phyloP scores from a whole-genome alignment of 2,329 filamentous ascomycete genomes.

The Rugonectria rugulosa region DNA sequence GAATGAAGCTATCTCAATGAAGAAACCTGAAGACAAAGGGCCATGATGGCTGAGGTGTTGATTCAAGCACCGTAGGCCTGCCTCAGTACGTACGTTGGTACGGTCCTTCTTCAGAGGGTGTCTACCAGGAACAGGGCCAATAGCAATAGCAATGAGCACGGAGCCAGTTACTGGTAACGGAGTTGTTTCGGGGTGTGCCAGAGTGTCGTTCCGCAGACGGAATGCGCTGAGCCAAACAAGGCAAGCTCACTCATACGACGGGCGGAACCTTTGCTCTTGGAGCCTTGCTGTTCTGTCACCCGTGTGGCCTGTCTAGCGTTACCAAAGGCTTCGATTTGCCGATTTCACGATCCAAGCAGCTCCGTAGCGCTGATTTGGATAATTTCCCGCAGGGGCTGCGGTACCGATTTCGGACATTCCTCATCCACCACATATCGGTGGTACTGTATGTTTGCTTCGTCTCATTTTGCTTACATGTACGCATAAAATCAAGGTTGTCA shows the following conservation, averaged over 20 bases:
- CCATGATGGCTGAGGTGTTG: not conserved
- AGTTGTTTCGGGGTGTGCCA: conserved; percentile 25
- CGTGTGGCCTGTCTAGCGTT: conserved; percentile 4
- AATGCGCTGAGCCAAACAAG: conserved; percentile 23
- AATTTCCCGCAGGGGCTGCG: conserved; percentile 2
- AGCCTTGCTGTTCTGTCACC: conserved; percentile 2
- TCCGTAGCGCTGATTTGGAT: conserved; percentile 2
- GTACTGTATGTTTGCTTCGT: too few relatives aligned
- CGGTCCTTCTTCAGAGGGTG: too few relatives aligned
- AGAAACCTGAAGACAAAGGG: too few relatives aligned
- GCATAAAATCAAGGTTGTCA: not conserved
- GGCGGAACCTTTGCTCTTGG: conserved; percentile 12
- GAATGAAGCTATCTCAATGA: too few relatives aligned
- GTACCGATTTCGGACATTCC: not conserved
- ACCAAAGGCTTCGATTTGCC: conserved; percentile 7
- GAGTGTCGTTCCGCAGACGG: conserved; percentile 21
- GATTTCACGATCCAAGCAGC: conserved; percentile 14
- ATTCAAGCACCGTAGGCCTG: too few relatives aligned
- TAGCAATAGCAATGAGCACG: conserved; percentile 6
- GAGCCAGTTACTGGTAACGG: conserved; percentile 4
- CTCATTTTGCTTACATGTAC: too few relatives aligned
- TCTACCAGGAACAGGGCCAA: conserved; percentile 18
- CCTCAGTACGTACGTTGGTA: too few relatives aligned
- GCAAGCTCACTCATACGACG: conserved; percentile 30
- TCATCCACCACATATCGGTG: too few relatives aligned